These are phyloP conservation scores for Penicillium digitatum DNA, from an alignment of 2,329 filamentous ascomycete species.

Conservation along the genomic window DNA sequence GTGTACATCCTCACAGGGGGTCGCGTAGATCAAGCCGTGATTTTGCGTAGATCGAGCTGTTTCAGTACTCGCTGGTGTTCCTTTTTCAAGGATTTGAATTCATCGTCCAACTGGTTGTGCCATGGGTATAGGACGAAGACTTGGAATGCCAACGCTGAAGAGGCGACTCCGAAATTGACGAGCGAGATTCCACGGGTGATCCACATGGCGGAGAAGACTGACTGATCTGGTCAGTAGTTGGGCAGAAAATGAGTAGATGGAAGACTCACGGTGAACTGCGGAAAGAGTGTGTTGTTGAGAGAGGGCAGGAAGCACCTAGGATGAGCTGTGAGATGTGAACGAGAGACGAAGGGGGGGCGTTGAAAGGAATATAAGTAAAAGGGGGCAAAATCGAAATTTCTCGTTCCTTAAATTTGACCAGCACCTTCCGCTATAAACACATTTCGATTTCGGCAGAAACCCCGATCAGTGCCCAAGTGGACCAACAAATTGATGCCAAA, in stretches of 20 bases:
- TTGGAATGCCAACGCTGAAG: constrained; percentile 63
- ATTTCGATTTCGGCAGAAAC: neutral
- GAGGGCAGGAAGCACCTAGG: neutral
- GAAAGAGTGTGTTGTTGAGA: neutral
- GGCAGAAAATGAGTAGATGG: neutral
- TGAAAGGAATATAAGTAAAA: neutral
- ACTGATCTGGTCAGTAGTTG: neutral
- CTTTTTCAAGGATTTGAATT: constrained; percentile 57
- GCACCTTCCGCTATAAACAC: neutral
- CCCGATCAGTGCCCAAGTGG: neutral
- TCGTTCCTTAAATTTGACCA: neutral
- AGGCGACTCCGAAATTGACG: constrained; percentile 64
- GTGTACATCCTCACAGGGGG: neutral
- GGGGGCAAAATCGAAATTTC: neutral
- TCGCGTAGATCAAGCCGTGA: neutral
- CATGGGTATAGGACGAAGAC: constrained; percentile 68
- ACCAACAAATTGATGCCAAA: neutral
- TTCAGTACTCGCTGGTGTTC: constrained; percentile 49
- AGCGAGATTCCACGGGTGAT: constrained; percentile 54
- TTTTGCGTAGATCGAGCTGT: neutral
- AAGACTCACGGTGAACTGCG: neutral
- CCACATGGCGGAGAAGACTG: constrained; percentile 31
- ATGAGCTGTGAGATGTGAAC: neutral
- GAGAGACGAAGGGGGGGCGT: too few species aligned
- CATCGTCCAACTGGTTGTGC: constrained; percentile 62